Percentiles rank a stretch among this genome's conserved stretches.
Conservation (phyloP, 768 basidiomycete species). For the Lepiota subincarnata region DNA sequence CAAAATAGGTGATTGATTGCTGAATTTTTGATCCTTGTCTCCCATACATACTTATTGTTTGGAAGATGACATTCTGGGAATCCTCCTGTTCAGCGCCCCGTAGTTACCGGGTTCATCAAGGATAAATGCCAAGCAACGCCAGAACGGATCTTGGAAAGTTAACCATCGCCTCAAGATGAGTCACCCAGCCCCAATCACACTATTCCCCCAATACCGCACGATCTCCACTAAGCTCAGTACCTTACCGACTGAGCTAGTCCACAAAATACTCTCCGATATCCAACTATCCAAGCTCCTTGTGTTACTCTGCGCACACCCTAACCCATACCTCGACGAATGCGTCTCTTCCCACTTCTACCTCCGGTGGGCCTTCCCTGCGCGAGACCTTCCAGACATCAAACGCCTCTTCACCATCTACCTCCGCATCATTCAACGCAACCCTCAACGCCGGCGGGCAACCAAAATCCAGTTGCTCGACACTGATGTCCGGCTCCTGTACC, state of each 20-base stretch:
- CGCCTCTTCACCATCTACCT: constrained; percentile 19
- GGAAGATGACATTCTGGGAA: no score
- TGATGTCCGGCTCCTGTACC: constrained; percentile 6
- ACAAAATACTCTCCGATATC: constrained; percentile 24
- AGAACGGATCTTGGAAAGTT: no score
- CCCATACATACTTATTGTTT: no score
- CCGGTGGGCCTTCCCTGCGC: constrained; percentile 13
- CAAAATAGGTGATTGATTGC: constrained; percentile 2
- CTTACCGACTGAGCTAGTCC: constrained; percentile 24
- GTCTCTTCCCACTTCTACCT: constrained; percentile 16
- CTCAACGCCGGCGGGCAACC: background rate
- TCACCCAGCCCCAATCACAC: background rate
- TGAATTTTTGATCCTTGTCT: background rate
- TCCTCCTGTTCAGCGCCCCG: no score
- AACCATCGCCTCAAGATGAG: no score
- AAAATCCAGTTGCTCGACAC: constrained; percentile 7
- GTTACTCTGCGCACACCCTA: constrained; percentile 17
- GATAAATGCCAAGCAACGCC: no score
- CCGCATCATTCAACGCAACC: constrained; percentile 9
- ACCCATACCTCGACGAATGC: constrained; percentile 23
- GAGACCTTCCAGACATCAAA: constrained; percentile 14
- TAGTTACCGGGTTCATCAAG: no score
- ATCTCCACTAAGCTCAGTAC: constrained; percentile 16
- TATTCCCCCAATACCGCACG: constrained; percentile 13
- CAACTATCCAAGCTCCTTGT: constrained; percentile 22